phyloP scores from a whole-genome alignment of 2,329 filamentous ascomycete genomes.

The Aspergillus glaucus region DNA sequence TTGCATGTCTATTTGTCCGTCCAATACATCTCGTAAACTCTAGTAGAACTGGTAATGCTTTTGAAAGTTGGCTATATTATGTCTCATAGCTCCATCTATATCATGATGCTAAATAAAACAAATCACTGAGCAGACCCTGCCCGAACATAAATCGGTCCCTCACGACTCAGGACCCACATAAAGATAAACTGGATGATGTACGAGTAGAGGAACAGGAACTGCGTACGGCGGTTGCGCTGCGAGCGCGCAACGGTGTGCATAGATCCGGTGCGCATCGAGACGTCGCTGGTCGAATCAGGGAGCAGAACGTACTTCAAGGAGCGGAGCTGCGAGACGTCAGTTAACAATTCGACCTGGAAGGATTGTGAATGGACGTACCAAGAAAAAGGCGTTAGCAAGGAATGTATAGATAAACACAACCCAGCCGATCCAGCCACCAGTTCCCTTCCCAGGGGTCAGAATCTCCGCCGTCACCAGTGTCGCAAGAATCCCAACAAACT shows the following conservation, averaged over 20 bases:
- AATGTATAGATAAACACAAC: conserved; percentile 85
- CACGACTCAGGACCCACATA: conserved; percentile 72
- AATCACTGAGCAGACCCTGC: not conserved
- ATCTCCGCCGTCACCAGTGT: conserved; percentile 76
- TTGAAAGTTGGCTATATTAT: not conserved
- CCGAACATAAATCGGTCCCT: conserved; percentile 35
- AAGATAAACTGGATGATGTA: conserved; percentile 91
- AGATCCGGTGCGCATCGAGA: conserved; percentile 52
- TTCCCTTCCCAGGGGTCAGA: conserved; percentile 70
- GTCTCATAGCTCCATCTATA: not conserved
- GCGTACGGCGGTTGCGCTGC: conserved; percentile 79
- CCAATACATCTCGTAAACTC: not conserved
- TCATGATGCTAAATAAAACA: not conserved
- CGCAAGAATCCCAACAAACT: conserved; percentile 93
- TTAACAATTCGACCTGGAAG: not conserved
- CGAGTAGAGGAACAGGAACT: conserved; percentile 90
- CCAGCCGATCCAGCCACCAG: conserved; percentile 85
- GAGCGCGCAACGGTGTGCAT: conserved; percentile 71
- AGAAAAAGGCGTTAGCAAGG: conserved; percentile 86
- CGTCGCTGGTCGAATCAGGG: conserved; percentile 67
- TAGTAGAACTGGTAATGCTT: too few species aligned
- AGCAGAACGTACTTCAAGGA: conserved; percentile 94
- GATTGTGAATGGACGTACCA: conserved; percentile 52
- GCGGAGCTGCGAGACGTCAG: conserved; percentile 58
- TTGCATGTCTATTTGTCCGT: too few species aligned